These are phyloP conservation scores for Phialophora verrucosa DNA, from an alignment of 2,329 filamentous ascomycete genomes.

Conservation along the genomic window DNA sequence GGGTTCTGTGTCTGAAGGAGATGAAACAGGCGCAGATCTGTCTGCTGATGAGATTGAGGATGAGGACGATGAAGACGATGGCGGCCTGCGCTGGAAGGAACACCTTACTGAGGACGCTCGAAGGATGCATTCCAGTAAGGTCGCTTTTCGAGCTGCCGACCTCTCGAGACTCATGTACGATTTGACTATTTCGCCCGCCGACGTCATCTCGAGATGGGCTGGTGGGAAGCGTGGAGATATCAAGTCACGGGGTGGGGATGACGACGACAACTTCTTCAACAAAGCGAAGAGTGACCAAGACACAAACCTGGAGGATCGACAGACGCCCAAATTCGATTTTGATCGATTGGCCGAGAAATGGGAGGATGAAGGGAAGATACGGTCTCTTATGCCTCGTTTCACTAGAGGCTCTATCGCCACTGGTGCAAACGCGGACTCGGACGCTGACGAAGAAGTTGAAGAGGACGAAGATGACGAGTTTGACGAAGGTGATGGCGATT, in stretches of 20 bases:
- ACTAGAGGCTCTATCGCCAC: constrained; percentile 69
- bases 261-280: constrained; percentile 70
- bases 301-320: constrained; percentile 70
- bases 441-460: constrained; percentile 62
- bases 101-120: constrained; percentile 79
- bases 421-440: constrained; percentile 60
- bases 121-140: constrained; percentile 70
- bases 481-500: constrained; percentile 77
- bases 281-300: constrained; percentile 59
- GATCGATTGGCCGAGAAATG: constrained; percentile 82
- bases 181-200: constrained; percentile 71
- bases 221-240: constrained; percentile 68
- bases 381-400: constrained; percentile 75
- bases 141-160: constrained; percentile 78
- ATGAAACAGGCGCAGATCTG: constrained; percentile 58
- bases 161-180: constrained; percentile 91
- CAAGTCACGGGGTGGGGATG: constrained; percentile 63
- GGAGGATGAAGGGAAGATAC: constrained; percentile 78
- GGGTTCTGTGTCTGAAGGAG: constrained; percentile 76
- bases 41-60: constrained; percentile 59
- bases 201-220: constrained; percentile 80
- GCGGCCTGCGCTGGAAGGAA: constrained; percentile 81
- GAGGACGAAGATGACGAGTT: constrained; percentile 55
- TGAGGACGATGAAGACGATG: constrained; percentile 66
- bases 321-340: constrained; percentile 80